Percentiles rank a stretch among this genome's conserved stretches.
Evolutionary conservation across 345 rosid genomes (phyloP).

Genomic region (Syzygium grande): DNA sequence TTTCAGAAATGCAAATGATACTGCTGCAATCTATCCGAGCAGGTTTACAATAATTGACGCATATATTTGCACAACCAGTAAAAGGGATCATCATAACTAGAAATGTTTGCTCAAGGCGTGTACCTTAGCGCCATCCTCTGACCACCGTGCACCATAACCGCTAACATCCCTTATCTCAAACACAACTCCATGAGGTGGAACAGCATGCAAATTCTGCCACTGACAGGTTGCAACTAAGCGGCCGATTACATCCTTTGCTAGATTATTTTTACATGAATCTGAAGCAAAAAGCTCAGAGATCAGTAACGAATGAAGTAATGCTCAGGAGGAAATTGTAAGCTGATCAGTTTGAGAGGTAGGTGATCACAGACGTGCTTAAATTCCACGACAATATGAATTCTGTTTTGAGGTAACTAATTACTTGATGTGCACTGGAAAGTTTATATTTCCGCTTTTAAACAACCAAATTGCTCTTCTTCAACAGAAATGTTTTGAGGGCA

Average conservation of each 20-base stretch:
- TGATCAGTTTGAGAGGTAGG: background rate
- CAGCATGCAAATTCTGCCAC: conserved; percentile 63
- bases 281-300: background rate
- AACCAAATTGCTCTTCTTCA: background rate
- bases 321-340: background rate
- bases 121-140: conserved; percentile 69
- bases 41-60: background rate
- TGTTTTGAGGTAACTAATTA: background rate
- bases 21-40: background rate
- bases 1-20: background rate
- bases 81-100: background rate
- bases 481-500: background rate
- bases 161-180: conserved; percentile 57
- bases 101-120: background rate
- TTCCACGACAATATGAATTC: background rate
- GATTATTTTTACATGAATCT: conserved; percentile 52
- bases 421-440: background rate
- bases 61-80: background rate
- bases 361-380: background rate
- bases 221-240: conserved; percentile 31
- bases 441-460: background rate
- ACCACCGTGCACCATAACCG: conserved; percentile 79
- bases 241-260: conserved; percentile 38
- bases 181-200: conserved; percentile 58
- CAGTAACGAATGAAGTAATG: background rate